Evolutionary conservation across 1,284 basidiomycete species (phyloP).

Genomic region (Sanghuangporus weigelae): DNA sequence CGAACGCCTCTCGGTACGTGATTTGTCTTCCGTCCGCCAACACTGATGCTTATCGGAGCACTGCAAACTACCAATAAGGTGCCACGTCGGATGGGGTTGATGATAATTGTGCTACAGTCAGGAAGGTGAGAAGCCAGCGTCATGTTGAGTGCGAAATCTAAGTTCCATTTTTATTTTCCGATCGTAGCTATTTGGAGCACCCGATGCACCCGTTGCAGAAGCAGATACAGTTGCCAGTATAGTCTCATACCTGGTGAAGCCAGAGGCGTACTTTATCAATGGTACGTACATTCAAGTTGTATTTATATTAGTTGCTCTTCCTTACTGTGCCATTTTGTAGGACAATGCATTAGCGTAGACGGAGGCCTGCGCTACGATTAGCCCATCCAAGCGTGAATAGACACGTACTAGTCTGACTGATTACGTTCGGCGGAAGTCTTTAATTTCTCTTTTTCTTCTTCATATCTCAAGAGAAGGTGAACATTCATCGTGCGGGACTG

Average conservation of each 20-base stretch:
- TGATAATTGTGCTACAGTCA: not conserved
- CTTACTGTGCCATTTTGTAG: not conserved
- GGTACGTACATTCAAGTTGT: not conserved
- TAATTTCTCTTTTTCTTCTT: no score
- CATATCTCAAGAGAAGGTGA: no score
- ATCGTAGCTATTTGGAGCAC: not conserved
- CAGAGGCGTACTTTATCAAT: constrained; percentile 12
- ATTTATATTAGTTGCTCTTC: not conserved
- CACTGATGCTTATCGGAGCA: not conserved
- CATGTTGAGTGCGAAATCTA: not conserved
- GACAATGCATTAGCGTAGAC: constrained; percentile 9
- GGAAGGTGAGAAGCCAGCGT: not conserved
- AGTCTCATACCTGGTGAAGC: constrained; percentile 9
- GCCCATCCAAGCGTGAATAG: not conserved
- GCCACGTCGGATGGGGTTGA: not conserved
- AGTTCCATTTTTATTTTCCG: not conserved
- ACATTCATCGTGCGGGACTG: no score
- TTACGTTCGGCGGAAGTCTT: no score
- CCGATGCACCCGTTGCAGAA: not conserved
- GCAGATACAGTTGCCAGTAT: constrained; percentile 10
- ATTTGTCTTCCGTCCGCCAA: not conserved
- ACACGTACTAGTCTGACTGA: no score
- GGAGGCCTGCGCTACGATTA: constrained; percentile 3
- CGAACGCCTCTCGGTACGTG: constrained; percentile 2
- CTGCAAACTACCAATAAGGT: not conserved